These are phyloP conservation scores for Termitomyces sp. DNA, from an alignment of 768 basidiomycete genomes.

Conservation along the genomic window DNA sequence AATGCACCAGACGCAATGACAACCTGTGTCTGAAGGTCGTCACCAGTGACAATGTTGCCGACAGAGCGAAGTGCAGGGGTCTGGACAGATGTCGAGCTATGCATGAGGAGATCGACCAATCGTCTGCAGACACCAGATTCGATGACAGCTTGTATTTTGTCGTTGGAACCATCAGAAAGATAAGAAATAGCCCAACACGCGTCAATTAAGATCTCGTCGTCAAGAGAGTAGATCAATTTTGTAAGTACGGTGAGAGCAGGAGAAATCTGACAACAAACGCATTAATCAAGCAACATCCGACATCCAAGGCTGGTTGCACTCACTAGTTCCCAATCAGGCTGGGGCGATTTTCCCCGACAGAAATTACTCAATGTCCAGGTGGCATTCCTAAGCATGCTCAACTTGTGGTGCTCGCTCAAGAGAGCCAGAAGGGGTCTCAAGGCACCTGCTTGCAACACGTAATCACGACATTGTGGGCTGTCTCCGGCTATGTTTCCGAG, in stretches of 20 bases:
- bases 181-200: slow-evolving; percentile 99
- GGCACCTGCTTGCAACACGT: slow-evolving; percentile 91
- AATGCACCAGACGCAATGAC: slow-evolving; percentile 98
- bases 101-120: slow-evolving; percentile 95
- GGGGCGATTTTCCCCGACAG: slow-evolving; percentile 96
- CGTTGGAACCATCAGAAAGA: slow-evolving; percentile 96
- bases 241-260: slow-evolving; percentile 96
- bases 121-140: slow-evolving; percentile 97
- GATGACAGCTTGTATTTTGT: slow-evolving; percentile 99
- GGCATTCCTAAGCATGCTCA: slow-evolving; percentile 97
- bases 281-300: slow-evolving; percentile 9
- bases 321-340: slow-evolving; percentile 97
- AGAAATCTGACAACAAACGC: slow-evolving; percentile 63
- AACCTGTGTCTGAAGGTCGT: slow-evolving; percentile 98
- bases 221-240: slow-evolving; percentile 97
- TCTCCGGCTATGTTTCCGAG: slow-evolving; percentile 99
- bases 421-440: slow-evolving; percentile 86
- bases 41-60: slow-evolving; percentile 98
- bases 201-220: slow-evolving; percentile 98
- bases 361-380: slow-evolving; percentile 99
- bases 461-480: slow-evolving; percentile 95
- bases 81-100: slow-evolving; percentile 91
- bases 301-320: slow-evolving; percentile 27
- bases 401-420: slow-evolving; percentile 94
- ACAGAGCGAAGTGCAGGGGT: slow-evolving; percentile 98